These are phyloP conservation scores for Platismatia glauca DNA, from an alignment of 495 filamentous ascomycete species.

Conservation along the genomic window DNA sequence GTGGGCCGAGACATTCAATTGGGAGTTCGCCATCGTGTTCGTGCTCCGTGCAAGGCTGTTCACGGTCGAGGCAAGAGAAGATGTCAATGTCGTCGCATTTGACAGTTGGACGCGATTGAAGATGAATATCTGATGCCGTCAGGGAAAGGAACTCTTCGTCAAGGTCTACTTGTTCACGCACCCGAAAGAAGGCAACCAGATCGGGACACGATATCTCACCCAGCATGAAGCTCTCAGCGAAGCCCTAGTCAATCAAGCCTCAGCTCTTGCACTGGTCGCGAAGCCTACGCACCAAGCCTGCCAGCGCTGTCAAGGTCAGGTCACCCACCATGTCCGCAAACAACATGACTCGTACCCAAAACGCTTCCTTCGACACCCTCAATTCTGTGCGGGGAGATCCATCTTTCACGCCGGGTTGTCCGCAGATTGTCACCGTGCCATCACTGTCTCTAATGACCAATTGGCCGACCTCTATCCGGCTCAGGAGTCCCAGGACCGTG, in stretches of 20 bases:
- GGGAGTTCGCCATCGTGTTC: slow-evolving; percentile 57
- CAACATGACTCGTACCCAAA: slow-evolving; percentile 56
- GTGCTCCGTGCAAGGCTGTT: slow-evolving; percentile 45
- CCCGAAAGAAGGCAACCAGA: slow-evolving; percentile 56
- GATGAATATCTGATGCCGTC: slow-evolving; percentile 48
- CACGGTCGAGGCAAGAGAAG: slow-evolving; percentile 43
- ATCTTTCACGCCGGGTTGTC: slow-evolving; percentile 18
- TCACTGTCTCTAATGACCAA: slow-evolving; percentile 33
- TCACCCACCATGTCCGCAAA: slow-evolving; percentile 53
- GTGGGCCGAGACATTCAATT: slow-evolving; percentile 58
- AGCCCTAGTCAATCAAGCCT: slow-evolving; percentile 35
- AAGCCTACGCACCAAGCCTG: background rate
- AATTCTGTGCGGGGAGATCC: slow-evolving; percentile 34
- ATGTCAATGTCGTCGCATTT: slow-evolving; percentile 50
- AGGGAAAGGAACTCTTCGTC: slow-evolving; percentile 9
- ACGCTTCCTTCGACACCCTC: slow-evolving; percentile 48
- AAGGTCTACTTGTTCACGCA: slow-evolving; percentile 21
- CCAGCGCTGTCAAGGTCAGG: background rate
- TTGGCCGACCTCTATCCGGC: slow-evolving; percentile 33
- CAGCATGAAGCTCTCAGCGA: slow-evolving; percentile 64
- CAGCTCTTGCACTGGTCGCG: background rate
- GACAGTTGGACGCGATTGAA: slow-evolving; percentile 48
- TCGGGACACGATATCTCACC: slow-evolving; percentile 55
- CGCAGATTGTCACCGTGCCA: slow-evolving; percentile 33
- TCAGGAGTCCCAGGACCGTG: slow-evolving; percentile 32